Evolutionary conservation across 345 rosid species (phyloP).

Genomic region (Rhizophora apiculata): DNA sequence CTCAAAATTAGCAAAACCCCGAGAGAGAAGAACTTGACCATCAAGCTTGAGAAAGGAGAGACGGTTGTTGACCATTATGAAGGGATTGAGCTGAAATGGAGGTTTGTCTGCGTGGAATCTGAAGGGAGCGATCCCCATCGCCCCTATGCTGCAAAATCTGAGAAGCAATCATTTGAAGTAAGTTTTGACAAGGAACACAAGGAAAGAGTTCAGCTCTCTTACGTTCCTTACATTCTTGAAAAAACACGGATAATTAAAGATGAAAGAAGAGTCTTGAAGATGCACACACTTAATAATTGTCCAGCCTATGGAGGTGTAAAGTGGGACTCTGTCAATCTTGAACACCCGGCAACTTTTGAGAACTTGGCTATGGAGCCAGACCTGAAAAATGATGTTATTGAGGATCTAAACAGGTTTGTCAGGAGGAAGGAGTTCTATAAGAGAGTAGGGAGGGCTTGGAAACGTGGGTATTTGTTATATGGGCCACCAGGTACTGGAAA

Average conservation of each 20-base stretch:
- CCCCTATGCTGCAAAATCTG: slow-evolving; percentile 1
- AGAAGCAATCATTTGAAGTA: slow-evolving; percentile 39
- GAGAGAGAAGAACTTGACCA: slow-evolving; percentile 40
- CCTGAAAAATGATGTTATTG: slow-evolving; percentile 37
- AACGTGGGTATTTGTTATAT: slow-evolving; percentile 63
- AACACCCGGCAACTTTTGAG: slow-evolving; percentile 68
- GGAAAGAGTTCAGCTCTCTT: slow-evolving; percentile 42
- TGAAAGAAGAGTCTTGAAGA: slow-evolving; percentile 40
- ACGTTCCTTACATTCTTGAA: slow-evolving; percentile 38
- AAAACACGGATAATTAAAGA: slow-evolving; percentile 29
- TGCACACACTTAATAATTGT: slow-evolving; percentile 37
- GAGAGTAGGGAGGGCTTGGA: slow-evolving; percentile 66
- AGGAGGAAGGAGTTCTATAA: slow-evolving; percentile 57
- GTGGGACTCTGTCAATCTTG: slow-evolving; percentile 58
- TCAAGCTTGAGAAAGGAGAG: slow-evolving; percentile 51
- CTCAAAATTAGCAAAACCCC: slow-evolving; percentile 48
- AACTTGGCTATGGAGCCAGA: slow-evolving; percentile 58
- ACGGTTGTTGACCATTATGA: slow-evolving; percentile 38
- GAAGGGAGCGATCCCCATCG: slow-evolving; percentile 21
- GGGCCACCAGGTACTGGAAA: slow-evolving; percentile 82
- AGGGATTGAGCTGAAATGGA: slow-evolving; percentile 50
- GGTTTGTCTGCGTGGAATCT: slow-evolving; percentile 23
- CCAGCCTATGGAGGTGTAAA: slow-evolving; percentile 2
- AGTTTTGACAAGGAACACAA: slow-evolving; percentile 47
- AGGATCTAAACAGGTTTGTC: slow-evolving; percentile 53